A percentile compares a stretch with the other conserved stretches of the same genome.
Evolutionary conservation across 2,329 filamentous ascomycete species (phyloP).

Genomic region (Gnomoniopsis sp.): DNA sequence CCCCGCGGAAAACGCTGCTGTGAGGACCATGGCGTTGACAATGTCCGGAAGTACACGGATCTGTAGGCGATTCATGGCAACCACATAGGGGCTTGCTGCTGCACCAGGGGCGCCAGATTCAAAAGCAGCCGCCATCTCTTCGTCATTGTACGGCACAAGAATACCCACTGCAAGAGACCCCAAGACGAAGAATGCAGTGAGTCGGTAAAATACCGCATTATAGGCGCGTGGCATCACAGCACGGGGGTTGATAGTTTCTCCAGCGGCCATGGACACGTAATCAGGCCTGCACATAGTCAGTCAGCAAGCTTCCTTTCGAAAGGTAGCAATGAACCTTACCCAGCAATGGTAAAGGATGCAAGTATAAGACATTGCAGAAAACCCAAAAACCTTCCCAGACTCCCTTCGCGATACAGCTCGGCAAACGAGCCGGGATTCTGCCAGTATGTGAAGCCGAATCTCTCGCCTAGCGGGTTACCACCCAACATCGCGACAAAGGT

Average conservation of each 20-base stretch:
- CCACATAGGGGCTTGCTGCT: conserved; percentile 49
- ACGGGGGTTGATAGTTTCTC: conserved; percentile 64
- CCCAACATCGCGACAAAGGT: conserved; percentile 83
- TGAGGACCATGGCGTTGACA: conserved; percentile 50
- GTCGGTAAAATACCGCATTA: conserved; percentile 70
- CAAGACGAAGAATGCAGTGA: conserved; percentile 70
- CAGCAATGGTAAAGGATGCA: conserved; percentile 65
- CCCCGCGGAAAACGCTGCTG: conserved; percentile 33
- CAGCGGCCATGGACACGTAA: conserved; percentile 55
- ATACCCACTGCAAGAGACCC: conserved; percentile 60
- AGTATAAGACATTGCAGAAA: conserved; percentile 73
- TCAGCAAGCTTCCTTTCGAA: neutral
- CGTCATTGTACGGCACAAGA: conserved; percentile 55
- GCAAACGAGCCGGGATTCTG: conserved; percentile 67
- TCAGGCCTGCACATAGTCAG: conserved; percentile 44
- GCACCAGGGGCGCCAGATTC: conserved; percentile 40
- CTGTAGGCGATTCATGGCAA: conserved; percentile 31
- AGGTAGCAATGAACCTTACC: conserved; percentile 7
- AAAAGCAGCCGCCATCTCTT: conserved; percentile 51
- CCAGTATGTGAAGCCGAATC: conserved; percentile 70
- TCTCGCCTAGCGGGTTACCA: conserved; percentile 69
- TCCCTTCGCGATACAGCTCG: conserved; percentile 59
- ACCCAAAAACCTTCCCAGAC: conserved; percentile 69
- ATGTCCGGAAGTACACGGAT: conserved; percentile 56
- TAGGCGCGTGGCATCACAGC: conserved; percentile 64